Evolutionary conservation across 176 grass and related monocot species (phyloP).

Genomic region (Rhynchospora tenuis): DNA sequence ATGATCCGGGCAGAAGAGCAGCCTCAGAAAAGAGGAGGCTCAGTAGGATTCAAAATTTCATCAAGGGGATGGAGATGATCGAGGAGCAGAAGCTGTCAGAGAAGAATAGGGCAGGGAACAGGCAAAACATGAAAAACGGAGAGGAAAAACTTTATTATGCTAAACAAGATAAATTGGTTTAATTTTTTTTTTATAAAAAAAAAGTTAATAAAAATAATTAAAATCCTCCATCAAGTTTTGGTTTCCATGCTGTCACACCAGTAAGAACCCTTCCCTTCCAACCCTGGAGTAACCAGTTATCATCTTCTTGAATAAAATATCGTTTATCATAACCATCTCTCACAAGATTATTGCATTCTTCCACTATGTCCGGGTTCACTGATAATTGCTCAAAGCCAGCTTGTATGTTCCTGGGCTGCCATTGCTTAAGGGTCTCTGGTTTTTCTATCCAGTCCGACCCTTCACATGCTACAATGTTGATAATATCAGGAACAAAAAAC

Average conservation of each 20-base stretch:
- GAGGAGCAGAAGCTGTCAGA: too few species aligned
- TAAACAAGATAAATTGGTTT: too few species aligned
- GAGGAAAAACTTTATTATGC: too few species aligned
- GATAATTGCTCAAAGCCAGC: slow-evolving; percentile 27
- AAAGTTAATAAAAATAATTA: background rate
- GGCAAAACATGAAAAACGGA: too few species aligned
- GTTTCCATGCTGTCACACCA: background rate
- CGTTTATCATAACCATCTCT: slow-evolving; percentile 27
- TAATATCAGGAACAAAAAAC: slow-evolving; percentile 15
- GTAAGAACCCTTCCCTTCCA: slow-evolving; percentile 12
- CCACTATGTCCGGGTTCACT: slow-evolving; percentile 18
- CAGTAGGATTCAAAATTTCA: too few species aligned
- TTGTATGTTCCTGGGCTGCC: slow-evolving; percentile 25
- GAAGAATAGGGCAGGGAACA: too few species aligned
- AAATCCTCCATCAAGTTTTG: background rate
- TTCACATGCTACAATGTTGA: slow-evolving; percentile 31
- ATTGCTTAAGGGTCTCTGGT: slow-evolving; percentile 34
- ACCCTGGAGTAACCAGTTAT: slow-evolving; percentile 25
- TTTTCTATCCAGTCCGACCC: slow-evolving; percentile 29
- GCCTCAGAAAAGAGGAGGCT: too few species aligned
- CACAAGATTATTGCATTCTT: slow-evolving; percentile 27
- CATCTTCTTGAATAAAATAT: slow-evolving; percentile 31
- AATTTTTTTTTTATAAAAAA: too few species aligned
- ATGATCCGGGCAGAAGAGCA: too few species aligned
- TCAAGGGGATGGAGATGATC: too few species aligned